These are phyloP conservation scores for Amylostereum areolatum DNA, from an alignment of 1,284 basidiomycete species.

Conservation along the genomic window DNA sequence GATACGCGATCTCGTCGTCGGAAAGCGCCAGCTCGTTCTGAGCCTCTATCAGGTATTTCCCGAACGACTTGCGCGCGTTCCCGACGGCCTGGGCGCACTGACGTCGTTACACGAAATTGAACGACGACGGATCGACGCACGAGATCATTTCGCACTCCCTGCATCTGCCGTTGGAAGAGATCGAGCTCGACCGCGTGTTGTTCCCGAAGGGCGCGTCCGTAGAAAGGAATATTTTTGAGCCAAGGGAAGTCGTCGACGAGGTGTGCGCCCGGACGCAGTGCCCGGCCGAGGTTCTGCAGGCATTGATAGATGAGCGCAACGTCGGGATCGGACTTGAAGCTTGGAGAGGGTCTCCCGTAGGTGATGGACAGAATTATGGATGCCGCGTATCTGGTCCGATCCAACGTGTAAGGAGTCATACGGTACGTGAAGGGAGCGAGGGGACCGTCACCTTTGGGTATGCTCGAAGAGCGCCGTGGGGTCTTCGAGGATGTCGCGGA, in stretches of 20 bases:
- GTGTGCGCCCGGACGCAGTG: constrained; percentile 50
- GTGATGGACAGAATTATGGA: constrained; percentile 60
- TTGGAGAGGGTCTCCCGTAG: constrained; percentile 51
- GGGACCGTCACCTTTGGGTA: constrained; percentile 34
- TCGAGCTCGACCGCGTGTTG: constrained; percentile 52
- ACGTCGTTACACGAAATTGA: not conserved
- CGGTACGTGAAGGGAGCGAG: not conserved
- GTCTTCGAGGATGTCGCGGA: constrained; percentile 45
- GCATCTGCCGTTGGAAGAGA: constrained; percentile 46
- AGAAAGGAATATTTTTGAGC: constrained; percentile 51
- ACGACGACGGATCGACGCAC: constrained; percentile 22
- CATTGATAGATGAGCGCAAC: constrained; percentile 45
- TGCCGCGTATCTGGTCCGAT: constrained; percentile 46
- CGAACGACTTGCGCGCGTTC: constrained; percentile 42
- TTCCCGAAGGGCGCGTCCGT: constrained; percentile 42
- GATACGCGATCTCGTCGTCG: constrained; percentile 50
- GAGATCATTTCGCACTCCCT: constrained; percentile 36
- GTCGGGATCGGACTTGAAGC: constrained; percentile 49
- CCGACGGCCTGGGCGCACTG: constrained; percentile 27
- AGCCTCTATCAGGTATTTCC: constrained; percentile 50
- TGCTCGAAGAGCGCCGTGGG: constrained; percentile 48
- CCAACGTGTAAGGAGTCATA: not conserved
- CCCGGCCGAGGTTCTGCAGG: constrained; percentile 39
- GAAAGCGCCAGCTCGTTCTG: constrained; percentile 43
- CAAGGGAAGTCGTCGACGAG: constrained; percentile 54